Base-by-base conservation (phyloP, 148 eudicot species). In the Cornus controversa region DNA sequence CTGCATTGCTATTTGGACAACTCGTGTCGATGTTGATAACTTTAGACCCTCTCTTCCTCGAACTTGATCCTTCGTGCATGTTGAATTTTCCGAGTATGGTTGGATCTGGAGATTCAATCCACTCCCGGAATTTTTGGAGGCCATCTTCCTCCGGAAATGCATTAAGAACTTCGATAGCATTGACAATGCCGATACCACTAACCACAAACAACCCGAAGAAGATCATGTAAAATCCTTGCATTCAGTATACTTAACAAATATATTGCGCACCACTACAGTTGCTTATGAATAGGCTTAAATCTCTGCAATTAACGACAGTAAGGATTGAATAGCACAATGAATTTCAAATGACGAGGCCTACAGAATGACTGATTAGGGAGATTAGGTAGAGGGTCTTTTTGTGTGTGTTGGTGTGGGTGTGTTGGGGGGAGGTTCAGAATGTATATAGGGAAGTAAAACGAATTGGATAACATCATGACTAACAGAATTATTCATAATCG, bases 81-180 rank as follows among this genome's bases (percentile, higher is more conserved):
- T 86, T 91, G 74, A 87, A 73, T 72, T 79, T 87, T 22, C 98
- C 98, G 24, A 96, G 84, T 70, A 96, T 96, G 29, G 84, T 58
- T 73, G 99, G 99, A 86, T 96, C 99, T 75, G 99, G 99, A 15
- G 99, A 96, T 81, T 96, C 99, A 77, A 96, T 84, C 99, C 99
- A 96, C 80, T 89, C 95, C 42, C 98, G 91, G 75, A 96, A 96
- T 80, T 89, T 89, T 54, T 50, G 79, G 65, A 96, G 90, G 26
- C 99, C 99, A 81, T 93, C 91, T 74, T 88, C 91, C 81, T 84
- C 98, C 31, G 98, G 97, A 84, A 96, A 96, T 70, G 99, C 99
- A 90, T 89, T 96, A 66, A 96, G 84, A 83, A 96, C 99, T 85
- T 96, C 99, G 72, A 93, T 89, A 76, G 99, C 99, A 91, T 96